Base-by-base conservation (phyloP, 2,329 filamentous ascomycete species). In the Microsporum canis region DNA sequence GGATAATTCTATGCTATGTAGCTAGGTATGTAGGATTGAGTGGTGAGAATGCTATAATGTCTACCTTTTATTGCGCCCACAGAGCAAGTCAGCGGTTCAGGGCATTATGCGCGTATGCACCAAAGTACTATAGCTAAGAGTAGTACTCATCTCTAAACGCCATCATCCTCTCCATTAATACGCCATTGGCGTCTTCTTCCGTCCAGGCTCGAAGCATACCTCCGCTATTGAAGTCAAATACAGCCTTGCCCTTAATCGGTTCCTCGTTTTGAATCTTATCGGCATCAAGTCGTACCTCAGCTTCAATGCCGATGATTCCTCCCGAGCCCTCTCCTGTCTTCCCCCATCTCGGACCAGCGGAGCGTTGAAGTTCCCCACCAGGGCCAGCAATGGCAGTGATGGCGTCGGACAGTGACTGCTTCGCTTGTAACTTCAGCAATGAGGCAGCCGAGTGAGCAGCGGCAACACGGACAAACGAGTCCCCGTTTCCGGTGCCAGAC, bases 401-500 rank as follows among this genome's bases (percentile, higher is more conserved):
- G 0, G 89, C 87, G 1, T 77, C 70, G 1, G 81, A 72, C 0
- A 88, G 78, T 31, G 60, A 76, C 5, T 64, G 0, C 66, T 74
- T 60, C 70, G 77, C 61, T 0, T 69, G 63, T 73, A 88, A 94
- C 10, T 87, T 81, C 17, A 86, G 85, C 65, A 91, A 86, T 0
- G 89, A 84, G 1, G 84, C 87, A 0, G 86, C 84, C 0, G 88
- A 91, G 36, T 88, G 83, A 0, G 82, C 83, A 0, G 90, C 90
- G 12, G 80, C 82, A 1, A 84, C 77, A 3, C 89, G 84, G 14
- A 95, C 79, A 71, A 95, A 96, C 0, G 88, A 89, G 73, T 96
- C 91, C 0, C 91, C 91, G 67, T 96, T 95, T 0, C 91, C 91
- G 0, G 90, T 92, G 0, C 89, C 88, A 0, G 88, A 92, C 7